Evolutionary conservation across 1,284 basidiomycete species (phyloP), one percentile per base, ranked within the genome.

Genomic region (Pholiota adiposa): DNA sequence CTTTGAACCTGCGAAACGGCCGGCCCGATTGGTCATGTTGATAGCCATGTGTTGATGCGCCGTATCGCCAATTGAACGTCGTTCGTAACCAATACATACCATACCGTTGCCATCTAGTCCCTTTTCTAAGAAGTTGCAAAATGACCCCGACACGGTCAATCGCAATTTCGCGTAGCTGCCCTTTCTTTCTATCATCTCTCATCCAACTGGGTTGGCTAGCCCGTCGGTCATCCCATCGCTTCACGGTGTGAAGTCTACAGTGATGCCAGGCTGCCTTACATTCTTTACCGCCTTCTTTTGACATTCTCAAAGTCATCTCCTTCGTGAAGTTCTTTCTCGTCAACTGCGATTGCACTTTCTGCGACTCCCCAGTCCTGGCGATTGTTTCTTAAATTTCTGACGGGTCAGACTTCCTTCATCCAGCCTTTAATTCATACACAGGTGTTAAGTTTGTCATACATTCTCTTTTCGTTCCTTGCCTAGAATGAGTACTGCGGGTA

Each of bases 71-170:
- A 38, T 27, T 16, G n/a, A n/a, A n/a, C n/a, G n/a, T 46, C 6
- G 36, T 48, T 54, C 53, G 54, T 48, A 60, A 46, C 48, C 50
- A 56, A 60, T 55, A 53, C 34, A 60, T 60, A 56, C 31, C 34
- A 60, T 60, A 56, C 31, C 54, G 64, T 65, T 58, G 54, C 64
- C 51, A 62, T 59, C 43, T 60, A 54, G 33, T 46, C n/a, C 19
- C 21, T 43, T 48, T 52, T 41, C 21, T 21, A 43, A 29, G 21
- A 29, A 53, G 11, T 53, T 25, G 40, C 53, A 36, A 60, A 54
- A 50, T 60, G 48, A 31, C 44, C 44, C 23, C n/a, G 25, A 25
- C 23, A 46, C 4, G 29, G 23, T 16, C 25, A 51, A 25, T 19
- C 23, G 36, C 40, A 33, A 29, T 18, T 33, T 21, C 25, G 25